Evolutionary conservation across 805 yeast genomes (phyloP), one percentile per base, ranked within the genome.

Genomic region (Candida taoyuanica): DNA sequence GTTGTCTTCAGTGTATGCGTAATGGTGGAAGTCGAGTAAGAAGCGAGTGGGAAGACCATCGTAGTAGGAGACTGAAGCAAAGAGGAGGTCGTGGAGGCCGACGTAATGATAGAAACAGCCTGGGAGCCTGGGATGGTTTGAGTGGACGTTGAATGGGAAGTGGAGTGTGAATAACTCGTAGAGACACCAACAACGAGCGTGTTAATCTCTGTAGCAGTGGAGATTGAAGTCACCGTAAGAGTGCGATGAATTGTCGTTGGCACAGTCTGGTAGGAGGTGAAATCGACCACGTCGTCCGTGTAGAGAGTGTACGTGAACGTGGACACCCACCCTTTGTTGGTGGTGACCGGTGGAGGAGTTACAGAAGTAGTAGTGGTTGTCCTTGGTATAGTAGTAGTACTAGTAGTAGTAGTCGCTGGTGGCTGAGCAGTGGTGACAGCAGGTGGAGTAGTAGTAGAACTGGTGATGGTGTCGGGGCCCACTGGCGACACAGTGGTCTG

Each of bases 221-320:
- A 19, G 4, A 39, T 30, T 1, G 39, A 26, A 3, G 49, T 46
- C 5, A 33, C 34, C 17, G 42, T 32, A 6, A 18, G 13, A 4
- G 27, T 33, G 9, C 7, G 12, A 12, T 42, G 35, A 2, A 41
- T 33, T 17, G 40, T 34, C 1, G 44, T 30, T 6, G 52, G 29
- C 12, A 34, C 23, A 7, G 41, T 37, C 6, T 18, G 9, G 20
- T 18, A 33, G 24, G 29, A 15, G 16, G 42, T 28, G 11, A 17
- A 14, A 9, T 41, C 31, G 5, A 31, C 25, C 16, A 18, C 27
- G 6, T 14, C 33, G 13, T 21, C 28, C 12, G 36, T 39, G 33
- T 25, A 33, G 30, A 38, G 7, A 18, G 41, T 53, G 56, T 27
- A 47, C 53, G 42, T 48, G 49, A 17, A n/a, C n/a, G n/a, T n/a